Conservation (phyloP, 371 early-diverging fungal genomes). For the Mucor irregularis region DNA sequence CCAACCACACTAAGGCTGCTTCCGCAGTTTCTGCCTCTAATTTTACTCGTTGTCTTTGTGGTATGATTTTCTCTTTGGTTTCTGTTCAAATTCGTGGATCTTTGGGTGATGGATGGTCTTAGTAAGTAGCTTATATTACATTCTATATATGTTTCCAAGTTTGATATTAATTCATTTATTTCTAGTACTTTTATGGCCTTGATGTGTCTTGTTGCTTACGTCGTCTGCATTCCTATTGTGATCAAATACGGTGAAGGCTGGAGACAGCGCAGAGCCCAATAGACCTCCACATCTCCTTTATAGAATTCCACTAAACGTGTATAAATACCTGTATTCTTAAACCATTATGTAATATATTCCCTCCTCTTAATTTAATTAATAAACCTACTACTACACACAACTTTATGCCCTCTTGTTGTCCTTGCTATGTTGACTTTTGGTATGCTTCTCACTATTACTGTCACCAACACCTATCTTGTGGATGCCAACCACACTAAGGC, state of each 20-base stretch:
- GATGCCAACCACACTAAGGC: conserved; percentile 28
- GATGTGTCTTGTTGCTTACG: conserved; percentile 8
- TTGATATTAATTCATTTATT: background rate
- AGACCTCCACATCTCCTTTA: too few relatives aligned
- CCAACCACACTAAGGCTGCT: conserved; percentile 28
- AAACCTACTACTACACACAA: too few relatives aligned
- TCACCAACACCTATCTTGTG: conserved; percentile 31
- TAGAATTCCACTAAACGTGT: too few relatives aligned
- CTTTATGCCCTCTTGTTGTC: conserved; percentile 26
- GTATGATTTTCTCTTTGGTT: conserved; percentile 36
- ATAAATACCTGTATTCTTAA: too few relatives aligned
- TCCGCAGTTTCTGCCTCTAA: conserved; percentile 38
- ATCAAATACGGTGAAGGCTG: conserved; percentile 3
- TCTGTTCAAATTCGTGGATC: conserved; percentile 24
- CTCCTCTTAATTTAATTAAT: too few relatives aligned
- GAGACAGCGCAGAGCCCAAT: background rate
- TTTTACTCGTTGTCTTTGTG: conserved; percentile 28
- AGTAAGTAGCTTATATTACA: too few relatives aligned
- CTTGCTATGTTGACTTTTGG: conserved; percentile 19
- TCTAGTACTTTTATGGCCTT: conserved; percentile 23
- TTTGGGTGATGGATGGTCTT: conserved; percentile 39
- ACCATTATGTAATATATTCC: too few relatives aligned
- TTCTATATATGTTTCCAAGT: background rate
- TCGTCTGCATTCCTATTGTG: conserved; percentile 26
- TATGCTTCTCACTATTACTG: conserved; percentile 35